phyloP scores from a whole-genome alignment of 805 yeast genomes.

The Starmerella asiatica region DNA sequence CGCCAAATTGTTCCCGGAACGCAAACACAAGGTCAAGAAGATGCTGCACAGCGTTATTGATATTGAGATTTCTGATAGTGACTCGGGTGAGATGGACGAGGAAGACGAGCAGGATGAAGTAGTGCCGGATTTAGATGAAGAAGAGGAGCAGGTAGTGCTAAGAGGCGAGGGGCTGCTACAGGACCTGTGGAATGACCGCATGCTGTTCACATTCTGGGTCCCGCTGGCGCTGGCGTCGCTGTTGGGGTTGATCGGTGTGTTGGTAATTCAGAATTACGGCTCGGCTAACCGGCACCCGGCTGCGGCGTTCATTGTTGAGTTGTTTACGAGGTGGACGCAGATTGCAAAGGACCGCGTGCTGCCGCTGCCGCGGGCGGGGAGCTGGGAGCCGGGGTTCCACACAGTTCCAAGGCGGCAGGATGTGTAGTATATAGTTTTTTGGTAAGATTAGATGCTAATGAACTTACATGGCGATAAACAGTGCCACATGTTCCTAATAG shows the following conservation, averaged over 20 bases:
- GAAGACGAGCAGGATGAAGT: conserved; percentile 18
- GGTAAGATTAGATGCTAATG: too few relatives aligned
- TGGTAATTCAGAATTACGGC: conserved; percentile 12
- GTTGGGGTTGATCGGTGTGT: conserved; percentile 9
- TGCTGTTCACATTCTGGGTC: conserved; percentile 83
- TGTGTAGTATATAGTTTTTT: not conserved
- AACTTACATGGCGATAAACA: too few relatives aligned
- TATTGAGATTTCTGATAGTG: conserved; percentile 5
- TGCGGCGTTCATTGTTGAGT: conserved; percentile 7
- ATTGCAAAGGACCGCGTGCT: conserved; percentile 6
- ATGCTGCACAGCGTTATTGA: conserved; percentile 5
- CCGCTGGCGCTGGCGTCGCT: conserved; percentile 44
- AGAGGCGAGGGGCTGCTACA: too few relatives aligned
- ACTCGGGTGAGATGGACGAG: conserved; percentile 7
- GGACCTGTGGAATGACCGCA: conserved; percentile 53
- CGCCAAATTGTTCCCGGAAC: conserved; percentile 10
- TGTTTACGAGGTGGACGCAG: conserved; percentile 2
- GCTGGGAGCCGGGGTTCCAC: not conserved
- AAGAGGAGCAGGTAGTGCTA: too few relatives aligned
- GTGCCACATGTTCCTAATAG: too few relatives aligned
- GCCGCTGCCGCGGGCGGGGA: conserved; percentile 8
- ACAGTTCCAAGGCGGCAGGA: not conserved
- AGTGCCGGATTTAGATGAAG: not conserved
- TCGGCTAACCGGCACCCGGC: conserved; percentile 2
- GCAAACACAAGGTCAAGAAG: conserved; percentile 17